Conservation (phyloP, 805 yeast genomes). For the Wickerhamiella shivajii region DNA sequence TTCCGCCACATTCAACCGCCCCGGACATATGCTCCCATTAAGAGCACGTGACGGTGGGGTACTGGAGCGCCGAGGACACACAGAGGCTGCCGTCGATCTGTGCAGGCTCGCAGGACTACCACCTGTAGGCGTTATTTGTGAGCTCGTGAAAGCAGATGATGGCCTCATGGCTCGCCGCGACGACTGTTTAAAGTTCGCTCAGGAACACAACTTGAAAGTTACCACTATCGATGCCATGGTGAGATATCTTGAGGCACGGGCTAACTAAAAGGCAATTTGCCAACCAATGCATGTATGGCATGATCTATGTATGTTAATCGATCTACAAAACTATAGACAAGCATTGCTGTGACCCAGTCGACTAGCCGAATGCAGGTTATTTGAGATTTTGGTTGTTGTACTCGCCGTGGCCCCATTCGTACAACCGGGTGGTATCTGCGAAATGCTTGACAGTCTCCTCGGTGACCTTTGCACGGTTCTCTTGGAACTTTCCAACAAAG, state of each 20-base stretch:
- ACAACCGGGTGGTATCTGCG: constrained; percentile 56
- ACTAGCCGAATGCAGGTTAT: too few relatives aligned
- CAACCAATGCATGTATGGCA: too few relatives aligned
- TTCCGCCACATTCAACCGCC: constrained; percentile 62
- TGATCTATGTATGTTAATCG: too few relatives aligned
- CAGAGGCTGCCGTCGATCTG: constrained; percentile 91
- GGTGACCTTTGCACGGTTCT: constrained; percentile 49
- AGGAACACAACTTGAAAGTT: constrained; percentile 46
- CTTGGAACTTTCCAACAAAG: constrained; percentile 73
- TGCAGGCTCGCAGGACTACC: constrained; percentile 60
- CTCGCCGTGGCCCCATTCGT: constrained; percentile 59
- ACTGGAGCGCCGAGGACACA: constrained; percentile 76
- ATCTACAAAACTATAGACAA: too few relatives aligned
- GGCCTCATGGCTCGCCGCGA: constrained; percentile 91
- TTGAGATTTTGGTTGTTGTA: constrained; percentile 27
- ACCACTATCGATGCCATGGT: constrained; percentile 68
- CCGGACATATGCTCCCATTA: constrained; percentile 90
- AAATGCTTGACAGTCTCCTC: constrained; percentile 47
- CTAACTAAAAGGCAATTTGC: too few relatives aligned
- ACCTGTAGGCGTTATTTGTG: constrained; percentile 89
- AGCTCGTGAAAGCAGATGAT: constrained; percentile 80
- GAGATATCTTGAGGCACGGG: constrained; percentile 29
- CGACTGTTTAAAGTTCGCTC: constrained; percentile 63
- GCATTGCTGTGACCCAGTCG: too few relatives aligned
- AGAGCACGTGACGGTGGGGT: constrained; percentile 83